These are phyloP conservation scores for Casuarina equisetifolia DNA, from an alignment of 306 rosid species.

Conservation along the genomic window DNA sequence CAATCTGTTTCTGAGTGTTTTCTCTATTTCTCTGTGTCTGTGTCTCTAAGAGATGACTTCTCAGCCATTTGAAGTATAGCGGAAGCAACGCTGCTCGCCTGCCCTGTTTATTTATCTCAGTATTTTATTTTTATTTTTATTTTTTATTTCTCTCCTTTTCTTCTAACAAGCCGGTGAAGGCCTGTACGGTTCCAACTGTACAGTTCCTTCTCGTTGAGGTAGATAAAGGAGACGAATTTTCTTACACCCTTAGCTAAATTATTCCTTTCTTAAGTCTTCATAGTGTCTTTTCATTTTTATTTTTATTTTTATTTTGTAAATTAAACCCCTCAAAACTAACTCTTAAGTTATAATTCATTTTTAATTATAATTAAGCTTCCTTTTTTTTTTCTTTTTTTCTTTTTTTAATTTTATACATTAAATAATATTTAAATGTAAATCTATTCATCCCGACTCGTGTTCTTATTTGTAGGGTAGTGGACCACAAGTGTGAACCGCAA, in stretches of 20 bases:
- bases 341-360: too few species aligned
- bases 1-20: conserved; percentile 29
- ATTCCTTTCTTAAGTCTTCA: too few species aligned
- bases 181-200: conserved; percentile 37
- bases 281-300: too few species aligned
- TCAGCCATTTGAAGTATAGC: conserved; percentile 58
- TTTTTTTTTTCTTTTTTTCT: too few species aligned
- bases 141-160: not conserved
- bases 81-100: conserved; percentile 65
- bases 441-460: too few species aligned
- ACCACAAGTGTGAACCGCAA: not conserved
- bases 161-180: not conserved
- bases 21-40: conserved; percentile 29
- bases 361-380: too few species aligned
- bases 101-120: conserved; percentile 38
- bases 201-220: conserved; percentile 32
- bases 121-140: not conserved
- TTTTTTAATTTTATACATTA: too few species aligned
- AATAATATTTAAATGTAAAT: too few species aligned
- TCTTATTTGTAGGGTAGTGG: not conserved
- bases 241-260: not conserved
- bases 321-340: too few species aligned
- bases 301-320: too few species aligned
- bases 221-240: not conserved
- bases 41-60: conserved; percentile 40